phyloP scores from a whole-genome alignment of 1,139 yeast species.

The Pichia sp. region DNA sequence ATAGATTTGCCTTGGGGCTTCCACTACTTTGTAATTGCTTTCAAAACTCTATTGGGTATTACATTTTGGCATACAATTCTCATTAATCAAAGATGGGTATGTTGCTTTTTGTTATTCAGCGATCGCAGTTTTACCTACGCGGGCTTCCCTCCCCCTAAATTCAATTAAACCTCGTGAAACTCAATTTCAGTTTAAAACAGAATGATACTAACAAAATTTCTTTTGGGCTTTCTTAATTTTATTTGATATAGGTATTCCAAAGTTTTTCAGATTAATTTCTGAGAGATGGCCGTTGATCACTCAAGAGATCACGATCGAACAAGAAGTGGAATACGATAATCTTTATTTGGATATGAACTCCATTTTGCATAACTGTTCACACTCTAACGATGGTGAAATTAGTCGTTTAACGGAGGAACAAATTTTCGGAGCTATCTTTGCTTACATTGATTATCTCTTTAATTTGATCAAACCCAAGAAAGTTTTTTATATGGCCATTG shows the following conservation, averaged over 20 bases:
- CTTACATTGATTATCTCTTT: slow-evolving; percentile 90
- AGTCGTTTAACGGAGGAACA: slow-evolving; percentile 79
- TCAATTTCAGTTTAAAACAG: not conserved
- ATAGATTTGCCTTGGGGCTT: not conserved
- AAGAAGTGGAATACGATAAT: slow-evolving; percentile 92
- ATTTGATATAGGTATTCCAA: slow-evolving; percentile 77
- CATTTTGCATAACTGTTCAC: slow-evolving; percentile 90
- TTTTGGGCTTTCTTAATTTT: not conserved
- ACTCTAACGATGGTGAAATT: slow-evolving; percentile 57
- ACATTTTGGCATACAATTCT: not conserved
- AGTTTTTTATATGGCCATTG: slow-evolving; percentile 94
- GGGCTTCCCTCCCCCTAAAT: not conserved
- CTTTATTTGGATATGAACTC: slow-evolving; percentile 96
- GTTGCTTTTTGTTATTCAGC: not conserved
- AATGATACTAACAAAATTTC: slow-evolving; percentile 1
- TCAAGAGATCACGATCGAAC: slow-evolving; percentile 77
- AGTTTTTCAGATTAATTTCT: slow-evolving; percentile 92
- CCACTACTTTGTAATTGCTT: not conserved
- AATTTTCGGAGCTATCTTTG: slow-evolving; percentile 88
- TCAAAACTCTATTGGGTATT: not conserved
- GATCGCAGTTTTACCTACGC: too few relatives aligned
- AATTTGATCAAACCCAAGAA: slow-evolving; percentile 81
- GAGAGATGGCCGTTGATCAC: slow-evolving; percentile 99
- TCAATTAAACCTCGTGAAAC: not conserved
- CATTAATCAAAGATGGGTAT: not conserved